phyloP scores from a whole-genome alignment of 2,329 filamentous ascomycete genomes.

The Fusarium dlaminii region DNA sequence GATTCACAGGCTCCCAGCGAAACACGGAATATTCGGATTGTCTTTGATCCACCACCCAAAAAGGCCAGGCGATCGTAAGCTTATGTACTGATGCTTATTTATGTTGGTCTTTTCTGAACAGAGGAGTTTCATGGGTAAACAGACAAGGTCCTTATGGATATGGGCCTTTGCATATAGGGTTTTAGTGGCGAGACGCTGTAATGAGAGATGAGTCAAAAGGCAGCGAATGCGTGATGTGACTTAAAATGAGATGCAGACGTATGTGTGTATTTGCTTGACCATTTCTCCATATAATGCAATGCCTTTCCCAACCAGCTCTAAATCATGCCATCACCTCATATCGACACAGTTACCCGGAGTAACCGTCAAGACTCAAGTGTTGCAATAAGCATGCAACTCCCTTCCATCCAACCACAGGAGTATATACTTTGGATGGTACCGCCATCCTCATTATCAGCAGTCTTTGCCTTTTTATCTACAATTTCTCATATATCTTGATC shows the following conservation, averaged over 20 bases:
- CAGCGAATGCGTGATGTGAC: not conserved
- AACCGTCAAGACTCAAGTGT: conserved; percentile 26
- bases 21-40: conserved; percentile 48
- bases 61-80: conserved; percentile 12
- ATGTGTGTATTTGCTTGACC: conserved; percentile 27
- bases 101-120: not conserved
- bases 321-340: conserved; percentile 12
- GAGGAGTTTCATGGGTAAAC: conserved; percentile 4
- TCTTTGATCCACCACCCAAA: conserved; percentile 53
- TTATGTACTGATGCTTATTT: not conserved
- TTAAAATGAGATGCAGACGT: conserved; percentile 2
- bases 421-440: conserved; percentile 34
- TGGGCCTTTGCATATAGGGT: not conserved
- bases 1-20: conserved; percentile 49
- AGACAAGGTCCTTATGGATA: not conserved
- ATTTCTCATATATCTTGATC: conserved; percentile 44
- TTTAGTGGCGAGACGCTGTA: not conserved
- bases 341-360: conserved; percentile 16
- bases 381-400: conserved; percentile 16
- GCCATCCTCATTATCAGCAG: not conserved
- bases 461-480: not conserved
- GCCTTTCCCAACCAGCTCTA: conserved; percentile 11
- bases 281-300: conserved; percentile 23
- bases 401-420: conserved; percentile 38
- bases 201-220: not conserved